phyloP scores from a whole-genome alignment of 306 rosid species.

The Rubus parviflorus region DNA sequence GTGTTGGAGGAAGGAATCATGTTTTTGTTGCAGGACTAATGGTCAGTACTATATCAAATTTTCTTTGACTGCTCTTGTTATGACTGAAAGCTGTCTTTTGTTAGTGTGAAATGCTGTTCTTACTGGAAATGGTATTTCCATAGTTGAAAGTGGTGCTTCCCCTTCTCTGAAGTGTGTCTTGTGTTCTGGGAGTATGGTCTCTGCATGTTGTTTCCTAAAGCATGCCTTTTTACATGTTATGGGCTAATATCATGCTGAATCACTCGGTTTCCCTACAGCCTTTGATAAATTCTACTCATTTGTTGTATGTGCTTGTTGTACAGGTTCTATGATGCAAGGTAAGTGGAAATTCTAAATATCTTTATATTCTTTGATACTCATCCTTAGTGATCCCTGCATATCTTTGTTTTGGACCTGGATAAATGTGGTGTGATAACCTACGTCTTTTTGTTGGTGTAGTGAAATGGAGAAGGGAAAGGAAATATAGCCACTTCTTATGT shows the following conservation, averaged over 20 bases:
- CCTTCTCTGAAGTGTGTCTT: not conserved
- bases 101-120: conserved; percentile 17
- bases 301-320: not conserved
- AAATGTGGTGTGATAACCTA: not conserved
- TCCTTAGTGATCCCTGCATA: not conserved
- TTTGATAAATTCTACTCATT: not conserved
- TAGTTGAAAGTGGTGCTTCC: conserved; percentile 1
- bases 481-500: not conserved
- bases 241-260: not conserved
- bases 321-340: not conserved
- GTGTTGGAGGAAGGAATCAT: not conserved
- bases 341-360: not conserved
- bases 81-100: not conserved
- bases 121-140: not conserved
- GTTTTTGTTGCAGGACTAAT: not conserved
- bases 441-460: not conserved
- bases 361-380: not conserved
- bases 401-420: not conserved
- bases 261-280: not conserved
- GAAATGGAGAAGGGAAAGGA: not conserved
- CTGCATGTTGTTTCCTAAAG: not conserved
- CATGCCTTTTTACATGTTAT: too few relatives aligned
- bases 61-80: not conserved
- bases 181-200: not conserved
- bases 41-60: not conserved